A percentile compares a stretch with the other conserved stretches of the same genome.
Evolutionary conservation across 192 early-diverging fungal species (phyloP).

Genomic region (Lunasporangiospora selenospora): DNA sequence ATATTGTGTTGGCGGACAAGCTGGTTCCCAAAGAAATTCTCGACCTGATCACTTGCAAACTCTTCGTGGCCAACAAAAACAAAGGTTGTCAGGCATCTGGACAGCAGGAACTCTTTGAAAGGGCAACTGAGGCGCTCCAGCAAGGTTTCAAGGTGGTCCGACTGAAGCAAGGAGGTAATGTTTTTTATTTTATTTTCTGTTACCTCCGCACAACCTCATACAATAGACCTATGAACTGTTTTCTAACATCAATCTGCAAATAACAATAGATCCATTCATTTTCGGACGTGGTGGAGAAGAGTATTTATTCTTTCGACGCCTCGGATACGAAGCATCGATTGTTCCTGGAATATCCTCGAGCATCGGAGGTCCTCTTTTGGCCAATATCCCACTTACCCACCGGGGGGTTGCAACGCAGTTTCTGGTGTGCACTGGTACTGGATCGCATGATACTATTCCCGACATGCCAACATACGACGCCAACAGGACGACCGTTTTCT

Average conservation of each 20-base stretch:
- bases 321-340: constrained; percentile 73
- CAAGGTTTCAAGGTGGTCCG: constrained; percentile 80
- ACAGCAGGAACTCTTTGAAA: constrained; percentile 80
- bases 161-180: constrained; percentile 83
- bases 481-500: constrained; percentile 77
- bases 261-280: constrained; percentile 78
- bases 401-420: constrained; percentile 88
- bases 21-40: constrained; percentile 73
- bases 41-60: constrained; percentile 51
- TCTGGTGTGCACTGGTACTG: constrained; percentile 80
- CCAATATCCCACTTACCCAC: constrained; percentile 87
- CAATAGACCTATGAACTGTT: too few species aligned
- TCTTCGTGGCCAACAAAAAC: constrained; percentile 74
- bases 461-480: constrained; percentile 71
- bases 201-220: not conserved
- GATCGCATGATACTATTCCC: constrained; percentile 77
- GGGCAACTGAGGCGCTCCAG: constrained; percentile 66
- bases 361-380: constrained; percentile 76
- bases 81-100: constrained; percentile 77
- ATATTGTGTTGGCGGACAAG: constrained; percentile 86
- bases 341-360: constrained; percentile 81
- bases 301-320: constrained; percentile 70
- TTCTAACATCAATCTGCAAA: too few species aligned
- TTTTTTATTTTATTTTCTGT: not conserved
- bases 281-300: constrained; percentile 96